A percentile compares a stretch with the other conserved stretches of the same genome.
phyloP scores from a whole-genome alignment of 345 rosid species.

The Anastatica hierochuntica region DNA sequence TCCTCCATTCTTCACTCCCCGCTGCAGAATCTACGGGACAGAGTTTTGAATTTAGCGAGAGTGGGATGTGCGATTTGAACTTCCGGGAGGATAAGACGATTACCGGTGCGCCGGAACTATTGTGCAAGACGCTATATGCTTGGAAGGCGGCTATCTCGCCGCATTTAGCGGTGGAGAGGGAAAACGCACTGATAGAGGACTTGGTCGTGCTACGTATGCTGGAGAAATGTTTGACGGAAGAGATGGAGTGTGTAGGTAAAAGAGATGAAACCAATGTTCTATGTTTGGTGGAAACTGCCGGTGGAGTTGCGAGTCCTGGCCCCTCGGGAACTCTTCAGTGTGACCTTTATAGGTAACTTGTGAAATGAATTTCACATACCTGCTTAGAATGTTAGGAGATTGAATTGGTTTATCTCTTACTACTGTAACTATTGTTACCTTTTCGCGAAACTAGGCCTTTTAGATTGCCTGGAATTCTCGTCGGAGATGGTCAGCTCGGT shows the following conservation, averaged over 20 bases:
- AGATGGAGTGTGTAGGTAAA: slow-evolving; percentile 18
- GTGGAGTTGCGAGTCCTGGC: slow-evolving; percentile 91
- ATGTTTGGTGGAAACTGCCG: slow-evolving; percentile 85
- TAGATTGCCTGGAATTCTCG: slow-evolving; percentile 81
- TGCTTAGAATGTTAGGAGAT: background rate
- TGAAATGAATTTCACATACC: background rate
- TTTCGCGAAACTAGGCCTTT: slow-evolving; percentile 46
- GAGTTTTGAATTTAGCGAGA: background rate
- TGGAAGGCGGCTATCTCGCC: slow-evolving; percentile 91
- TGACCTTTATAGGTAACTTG: slow-evolving; percentile 58
- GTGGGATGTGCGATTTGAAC: slow-evolving; percentile 44
- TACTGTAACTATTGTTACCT: background rate
- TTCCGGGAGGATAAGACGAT: slow-evolving; percentile 33
- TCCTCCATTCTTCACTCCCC: slow-evolving; percentile 47
- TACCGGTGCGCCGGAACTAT: slow-evolving; percentile 35
- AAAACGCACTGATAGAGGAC: slow-evolving; percentile 42
- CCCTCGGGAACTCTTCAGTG: slow-evolving; percentile 92
- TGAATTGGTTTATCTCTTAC: background rate
- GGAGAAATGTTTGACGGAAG: slow-evolving; percentile 38
- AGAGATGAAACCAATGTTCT: slow-evolving; percentile 26
- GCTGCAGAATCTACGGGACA: slow-evolving; percentile 31
- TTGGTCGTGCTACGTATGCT: slow-evolving; percentile 35
- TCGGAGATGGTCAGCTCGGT: slow-evolving; percentile 92
- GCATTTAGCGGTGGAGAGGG: slow-evolving; percentile 80
- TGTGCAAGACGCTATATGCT: slow-evolving; percentile 61